Evolutionary conservation across 1,284 basidiomycete genomes (phyloP), one percentile per base, ranked within the genome.

Genomic region (Filobasidium uniguttulatum): DNA sequence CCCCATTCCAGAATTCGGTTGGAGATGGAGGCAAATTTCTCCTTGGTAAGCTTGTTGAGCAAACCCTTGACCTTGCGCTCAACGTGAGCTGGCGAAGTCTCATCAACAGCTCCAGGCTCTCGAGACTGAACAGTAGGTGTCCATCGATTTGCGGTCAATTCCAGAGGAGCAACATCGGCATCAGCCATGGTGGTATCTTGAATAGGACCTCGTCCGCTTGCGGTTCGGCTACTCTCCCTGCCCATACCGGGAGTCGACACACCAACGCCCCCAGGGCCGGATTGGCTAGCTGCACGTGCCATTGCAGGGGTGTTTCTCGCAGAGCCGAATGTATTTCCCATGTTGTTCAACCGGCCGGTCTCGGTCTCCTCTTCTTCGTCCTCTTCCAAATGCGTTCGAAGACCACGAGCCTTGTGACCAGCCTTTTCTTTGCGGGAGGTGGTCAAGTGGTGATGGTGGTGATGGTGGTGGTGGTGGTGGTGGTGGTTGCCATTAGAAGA

Each of bases 31-130:
- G 93, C 88, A 75, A 97, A 97, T 65, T 86, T 88, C 73, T 96
- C 89, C 77, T 91, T 83, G 1, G 91, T 93, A 44, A 97, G 79
- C 74, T 93, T 96, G 79, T 97, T 97, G 62, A 98, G 82, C 55
- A 96, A 71, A 47, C 74, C 75, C 71, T 88, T 91, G 73, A 97
- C 90, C 73, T 94, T 96, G 54, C 89, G 82, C 62, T 93, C 87
- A 29, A 96, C 86, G 57, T 83, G 71, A 59, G 84, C 83, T 0
- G 85, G 81, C 3, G 84, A 82, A 49, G 85, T 82, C 15, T 73
- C 67, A 44, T 84, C 81, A 44, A 62, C 17, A 54, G 60, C 50
- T 60, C 65, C 43, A 68, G 61, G 29, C 63, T 52, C 56, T 28
- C 56, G 74, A 17, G 61, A 60, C 51, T 73, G 74, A 20, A 59